Conservation (phyloP, 2,329 filamentous ascomycete genomes). For the Colletotrichum liaoningense region DNA sequence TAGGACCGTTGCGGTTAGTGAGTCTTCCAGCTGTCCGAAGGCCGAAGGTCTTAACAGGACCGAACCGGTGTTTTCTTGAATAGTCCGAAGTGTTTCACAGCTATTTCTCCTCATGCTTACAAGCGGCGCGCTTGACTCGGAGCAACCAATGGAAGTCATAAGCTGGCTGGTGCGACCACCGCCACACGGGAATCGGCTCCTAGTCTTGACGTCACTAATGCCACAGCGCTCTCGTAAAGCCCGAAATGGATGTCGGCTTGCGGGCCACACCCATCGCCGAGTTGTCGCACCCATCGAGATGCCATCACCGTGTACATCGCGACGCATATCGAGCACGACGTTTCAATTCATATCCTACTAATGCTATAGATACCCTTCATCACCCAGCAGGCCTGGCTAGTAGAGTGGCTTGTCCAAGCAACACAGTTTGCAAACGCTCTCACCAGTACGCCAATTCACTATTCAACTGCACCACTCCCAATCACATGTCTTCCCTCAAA, state of each 20-base stretch:
- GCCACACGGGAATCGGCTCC: neutral
- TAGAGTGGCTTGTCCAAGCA: neutral
- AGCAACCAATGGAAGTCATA: neutral
- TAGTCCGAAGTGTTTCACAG: neutral
- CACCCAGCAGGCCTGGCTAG: neutral
- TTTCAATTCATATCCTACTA: neutral
- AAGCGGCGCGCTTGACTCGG: neutral
- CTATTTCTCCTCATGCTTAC: neutral
- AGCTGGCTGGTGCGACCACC: neutral
- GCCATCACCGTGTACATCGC: neutral
- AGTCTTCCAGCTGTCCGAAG: neutral
- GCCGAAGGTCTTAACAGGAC: neutral
- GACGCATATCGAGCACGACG: neutral
- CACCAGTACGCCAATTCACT: too few species aligned
- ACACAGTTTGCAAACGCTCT: neutral
- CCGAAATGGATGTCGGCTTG: constrained; percentile 18
- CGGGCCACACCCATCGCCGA: constrained; percentile 13
- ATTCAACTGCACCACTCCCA: too few species aligned
- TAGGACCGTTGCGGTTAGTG: neutral
- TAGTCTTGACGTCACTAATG: constrained; percentile 26
- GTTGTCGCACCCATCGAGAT: neutral
- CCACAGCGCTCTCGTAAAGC: constrained; percentile 6
- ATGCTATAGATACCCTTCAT: neutral
- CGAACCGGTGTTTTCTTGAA: neutral
- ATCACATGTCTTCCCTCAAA: constrained; percentile 47